Conservation (phyloP, 83 land plant genomes). For the Isoetes engelmannii region DNA sequence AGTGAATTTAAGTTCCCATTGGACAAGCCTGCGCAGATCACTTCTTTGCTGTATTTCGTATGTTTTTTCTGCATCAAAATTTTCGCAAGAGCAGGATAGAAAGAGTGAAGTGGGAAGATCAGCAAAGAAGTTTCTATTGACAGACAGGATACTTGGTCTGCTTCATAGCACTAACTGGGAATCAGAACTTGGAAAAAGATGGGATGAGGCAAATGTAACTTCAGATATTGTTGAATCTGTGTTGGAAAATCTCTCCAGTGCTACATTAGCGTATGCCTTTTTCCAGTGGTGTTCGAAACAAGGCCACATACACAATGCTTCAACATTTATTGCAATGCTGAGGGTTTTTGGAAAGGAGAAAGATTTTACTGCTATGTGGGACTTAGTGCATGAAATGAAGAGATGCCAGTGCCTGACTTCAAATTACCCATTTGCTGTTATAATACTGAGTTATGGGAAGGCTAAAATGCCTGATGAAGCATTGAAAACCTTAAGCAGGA, state of each 20-base stretch:
- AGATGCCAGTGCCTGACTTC: constrained; percentile 14
- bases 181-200: too few relatives aligned
- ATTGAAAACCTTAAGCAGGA: background rate
- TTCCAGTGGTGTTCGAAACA: background rate
- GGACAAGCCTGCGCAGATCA: too few relatives aligned
- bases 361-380: background rate
- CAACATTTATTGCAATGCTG: background rate
- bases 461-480: background rate
- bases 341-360: constrained; percentile 1
- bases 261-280: background rate
- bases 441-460: constrained; percentile 1
- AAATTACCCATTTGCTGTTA: background rate
- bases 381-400: constrained; percentile 51
- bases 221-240: constrained; percentile 8
- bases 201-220: constrained; percentile 17
- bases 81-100: too few relatives aligned
- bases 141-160: too few relatives aligned
- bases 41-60: too few relatives aligned
- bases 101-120: too few relatives aligned
- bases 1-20: too few relatives aligned
- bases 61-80: too few relatives aligned
- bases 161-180: too few relatives aligned
- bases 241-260: background rate
- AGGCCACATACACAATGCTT: background rate
- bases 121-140: too few relatives aligned